Evolutionary conservation across 345 rosid genomes (phyloP).

Genomic region (Limnanthes douglasii): DNA sequence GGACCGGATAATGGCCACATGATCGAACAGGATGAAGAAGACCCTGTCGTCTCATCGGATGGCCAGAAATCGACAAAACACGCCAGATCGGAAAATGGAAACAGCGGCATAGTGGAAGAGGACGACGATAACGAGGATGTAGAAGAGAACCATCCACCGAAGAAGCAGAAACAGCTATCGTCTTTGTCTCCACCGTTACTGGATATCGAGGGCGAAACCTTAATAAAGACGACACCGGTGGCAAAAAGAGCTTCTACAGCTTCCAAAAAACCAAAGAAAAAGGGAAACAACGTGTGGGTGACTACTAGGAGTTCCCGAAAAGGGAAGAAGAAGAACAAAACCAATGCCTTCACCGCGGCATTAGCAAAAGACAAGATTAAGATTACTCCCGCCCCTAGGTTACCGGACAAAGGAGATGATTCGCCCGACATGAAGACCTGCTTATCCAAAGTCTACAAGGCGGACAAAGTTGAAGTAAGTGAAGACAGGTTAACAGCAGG

Average conservation of each 20-base stretch:
- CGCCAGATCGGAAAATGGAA: slow-evolving; percentile 3
- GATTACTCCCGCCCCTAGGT: slow-evolving; percentile 66
- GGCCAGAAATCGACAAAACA: slow-evolving; percentile 39
- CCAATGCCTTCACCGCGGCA: slow-evolving; percentile 29
- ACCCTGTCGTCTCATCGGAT: slow-evolving; percentile 56
- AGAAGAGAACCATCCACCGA: slow-evolving; percentile 41
- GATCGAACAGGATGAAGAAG: too few relatives aligned
- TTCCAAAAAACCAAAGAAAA: slow-evolving; percentile 64
- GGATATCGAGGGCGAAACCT: slow-evolving; percentile 5
- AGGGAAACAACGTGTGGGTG: slow-evolving; percentile 77
- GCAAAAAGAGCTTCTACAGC: slow-evolving; percentile 5
- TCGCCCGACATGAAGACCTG: slow-evolving; percentile 53
- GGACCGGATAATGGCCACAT: too few relatives aligned
- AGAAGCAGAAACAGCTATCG: slow-evolving; percentile 52
- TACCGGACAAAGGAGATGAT: slow-evolving; percentile 72
- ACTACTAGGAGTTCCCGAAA: slow-evolving; percentile 74
- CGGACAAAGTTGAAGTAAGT: slow-evolving; percentile 84
- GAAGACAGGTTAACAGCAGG: slow-evolving; percentile 84
- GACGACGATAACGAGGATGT: slow-evolving; percentile 38
- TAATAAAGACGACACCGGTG: neutral
- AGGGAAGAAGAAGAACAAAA: slow-evolving; percentile 82
- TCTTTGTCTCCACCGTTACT: slow-evolving; percentile 17
- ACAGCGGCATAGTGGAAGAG: slow-evolving; percentile 7
- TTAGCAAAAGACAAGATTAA: slow-evolving; percentile 55
- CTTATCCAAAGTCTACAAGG: slow-evolving; percentile 80